Conservation (phyloP, 768 basidiomycete genomes). For the Tremella yokohamensis region DNA sequence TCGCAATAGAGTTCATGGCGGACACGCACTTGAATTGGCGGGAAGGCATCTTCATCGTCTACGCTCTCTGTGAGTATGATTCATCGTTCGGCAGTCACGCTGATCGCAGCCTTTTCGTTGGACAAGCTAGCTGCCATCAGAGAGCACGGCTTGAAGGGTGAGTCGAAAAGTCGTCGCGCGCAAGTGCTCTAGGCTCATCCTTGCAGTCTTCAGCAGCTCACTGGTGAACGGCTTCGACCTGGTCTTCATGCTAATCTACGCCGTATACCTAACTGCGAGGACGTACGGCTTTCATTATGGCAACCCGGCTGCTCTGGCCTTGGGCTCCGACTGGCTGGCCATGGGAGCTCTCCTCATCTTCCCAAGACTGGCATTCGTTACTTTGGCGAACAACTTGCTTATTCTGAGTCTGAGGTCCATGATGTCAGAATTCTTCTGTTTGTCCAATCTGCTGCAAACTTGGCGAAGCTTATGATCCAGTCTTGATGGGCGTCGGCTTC, state of each 20-base stretch:
- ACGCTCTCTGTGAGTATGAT: slow-evolving; percentile 51
- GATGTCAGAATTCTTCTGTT: slow-evolving; percentile 73
- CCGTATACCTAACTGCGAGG: slow-evolving; percentile 70
- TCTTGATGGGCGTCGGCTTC: slow-evolving; percentile 49
- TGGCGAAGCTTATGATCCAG: slow-evolving; percentile 18
- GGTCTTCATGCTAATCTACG: slow-evolving; percentile 79
- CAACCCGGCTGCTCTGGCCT: slow-evolving; percentile 61
- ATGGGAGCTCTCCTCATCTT: slow-evolving; percentile 79
- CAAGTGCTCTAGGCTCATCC: not conserved
- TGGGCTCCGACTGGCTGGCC: slow-evolving; percentile 79
- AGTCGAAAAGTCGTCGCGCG: slow-evolving; percentile 2
- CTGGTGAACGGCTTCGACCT: slow-evolving; percentile 79
- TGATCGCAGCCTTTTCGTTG: slow-evolving; percentile 72
- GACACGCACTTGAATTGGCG: slow-evolving; percentile 61
- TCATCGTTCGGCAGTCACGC: not conserved
- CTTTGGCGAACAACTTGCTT: slow-evolving; percentile 62
- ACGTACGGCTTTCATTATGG: slow-evolving; percentile 71
- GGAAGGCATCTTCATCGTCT: slow-evolving; percentile 72
- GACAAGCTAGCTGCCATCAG: slow-evolving; percentile 94
- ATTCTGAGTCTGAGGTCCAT: slow-evolving; percentile 67
- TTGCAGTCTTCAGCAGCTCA: slow-evolving; percentile 43
- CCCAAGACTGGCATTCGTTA: slow-evolving; percentile 86
- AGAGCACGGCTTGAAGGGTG: slow-evolving; percentile 87
- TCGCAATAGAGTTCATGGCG: slow-evolving; percentile 74
- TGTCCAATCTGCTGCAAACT: slow-evolving; percentile 6